These are phyloP conservation scores for Beta corolliflora DNA, from an alignment of 179 eudicot species.

Conservation along the genomic window DNA sequence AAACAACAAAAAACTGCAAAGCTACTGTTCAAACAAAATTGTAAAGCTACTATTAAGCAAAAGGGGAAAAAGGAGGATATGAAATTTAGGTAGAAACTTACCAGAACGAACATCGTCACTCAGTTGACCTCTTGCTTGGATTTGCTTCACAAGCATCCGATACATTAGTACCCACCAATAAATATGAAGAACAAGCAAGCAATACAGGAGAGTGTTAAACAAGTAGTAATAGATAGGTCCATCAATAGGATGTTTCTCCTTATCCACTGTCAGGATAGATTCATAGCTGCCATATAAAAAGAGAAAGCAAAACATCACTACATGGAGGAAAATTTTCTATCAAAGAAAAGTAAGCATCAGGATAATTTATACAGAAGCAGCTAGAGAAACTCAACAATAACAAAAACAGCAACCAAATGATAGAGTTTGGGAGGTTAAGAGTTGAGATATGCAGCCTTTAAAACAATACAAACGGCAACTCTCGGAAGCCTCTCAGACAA, in stretches of 20 bases:
- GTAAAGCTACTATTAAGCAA: background rate
- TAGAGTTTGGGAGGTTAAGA: too few relatives aligned
- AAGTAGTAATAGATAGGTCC: constrained; percentile 88
- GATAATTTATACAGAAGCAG: constrained; percentile 1
- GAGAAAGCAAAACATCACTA: background rate
- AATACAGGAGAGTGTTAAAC: constrained; percentile 76
- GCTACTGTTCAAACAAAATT: background rate
- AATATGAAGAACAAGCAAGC: constrained; percentile 85
- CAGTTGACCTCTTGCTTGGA: constrained; percentile 82
- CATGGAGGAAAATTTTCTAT: background rate
- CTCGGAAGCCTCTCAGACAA: too few relatives aligned
- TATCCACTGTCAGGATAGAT: constrained; percentile 64
- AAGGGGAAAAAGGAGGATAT: background rate
- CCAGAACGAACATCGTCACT: constrained; percentile 99
- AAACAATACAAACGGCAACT: too few relatives aligned
- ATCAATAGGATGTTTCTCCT: constrained; percentile 67
- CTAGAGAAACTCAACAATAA: background rate
- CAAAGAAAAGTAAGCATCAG: background rate
- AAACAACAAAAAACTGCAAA: background rate
- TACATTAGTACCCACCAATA: constrained; percentile 97
- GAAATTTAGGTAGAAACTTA: constrained; percentile 37
- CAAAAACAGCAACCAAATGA: too few relatives aligned
- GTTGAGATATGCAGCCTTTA: too few relatives aligned
- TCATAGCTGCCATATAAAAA: constrained; percentile 62
- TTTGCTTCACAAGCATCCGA: constrained; percentile 96